Conservation (phyloP, 306 rosid genomes). For the barrel medic (Medicago truncatula) region DNA sequence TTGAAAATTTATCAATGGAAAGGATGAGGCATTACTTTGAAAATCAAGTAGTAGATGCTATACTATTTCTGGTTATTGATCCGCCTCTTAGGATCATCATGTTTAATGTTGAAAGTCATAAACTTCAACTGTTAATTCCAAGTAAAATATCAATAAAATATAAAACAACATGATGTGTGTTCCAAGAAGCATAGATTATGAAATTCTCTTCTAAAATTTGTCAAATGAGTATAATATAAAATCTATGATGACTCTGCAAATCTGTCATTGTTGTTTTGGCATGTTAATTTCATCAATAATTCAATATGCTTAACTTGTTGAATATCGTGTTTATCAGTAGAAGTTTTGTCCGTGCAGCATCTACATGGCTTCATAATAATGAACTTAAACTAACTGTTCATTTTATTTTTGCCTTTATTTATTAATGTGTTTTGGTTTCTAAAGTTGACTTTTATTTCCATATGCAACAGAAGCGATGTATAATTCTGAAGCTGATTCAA, state of each 20-base stretch:
- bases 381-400: slow-evolving; percentile 4
- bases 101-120: not conserved
- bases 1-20: not conserved
- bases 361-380: not conserved
- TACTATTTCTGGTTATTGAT: not conserved
- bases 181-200: not conserved
- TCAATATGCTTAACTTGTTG: not conserved
- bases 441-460: not conserved
- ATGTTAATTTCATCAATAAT: not conserved
- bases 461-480: slow-evolving; percentile 61
- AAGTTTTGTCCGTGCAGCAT: not conserved
- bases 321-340: not conserved
- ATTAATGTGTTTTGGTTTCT: not conserved
- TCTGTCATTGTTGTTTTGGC: not conserved
- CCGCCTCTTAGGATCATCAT: slow-evolving; percentile 1
- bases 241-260: not conserved
- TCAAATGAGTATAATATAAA: not conserved
- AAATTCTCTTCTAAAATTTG: not conserved
- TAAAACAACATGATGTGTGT: not conserved
- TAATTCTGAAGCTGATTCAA: slow-evolving; percentile 66
- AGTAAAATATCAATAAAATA: not conserved
- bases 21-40: not conserved
- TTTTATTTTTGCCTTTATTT: slow-evolving; percentile 13
- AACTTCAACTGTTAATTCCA: not conserved
- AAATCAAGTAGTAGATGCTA: not conserved